These are phyloP conservation scores for Laetiporus sulphureus DNA, from an alignment of 1,284 basidiomycete genomes.

Conservation along the genomic window DNA sequence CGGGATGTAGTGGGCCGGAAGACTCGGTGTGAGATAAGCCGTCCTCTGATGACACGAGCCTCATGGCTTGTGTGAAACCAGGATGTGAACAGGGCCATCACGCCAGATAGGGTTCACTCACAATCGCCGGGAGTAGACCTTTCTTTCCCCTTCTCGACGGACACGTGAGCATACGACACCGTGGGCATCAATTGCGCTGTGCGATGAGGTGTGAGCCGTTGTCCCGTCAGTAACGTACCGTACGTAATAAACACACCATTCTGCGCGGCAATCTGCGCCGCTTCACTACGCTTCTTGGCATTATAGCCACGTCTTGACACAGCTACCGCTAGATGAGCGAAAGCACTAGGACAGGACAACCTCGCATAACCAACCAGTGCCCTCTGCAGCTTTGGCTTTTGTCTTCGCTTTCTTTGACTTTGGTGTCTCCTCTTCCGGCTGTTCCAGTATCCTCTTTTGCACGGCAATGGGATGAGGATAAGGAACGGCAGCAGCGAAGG, in stretches of 20 bases:
- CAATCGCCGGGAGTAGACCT: slow-evolving; percentile 30
- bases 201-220: slow-evolving; percentile 14
- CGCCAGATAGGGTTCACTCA: slow-evolving; percentile 20
- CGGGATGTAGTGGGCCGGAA: slow-evolving; percentile 35
- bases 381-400: slow-evolving; percentile 29
- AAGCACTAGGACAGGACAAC: slow-evolving; percentile 4
- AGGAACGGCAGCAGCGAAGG: slow-evolving; percentile 16
- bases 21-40: slow-evolving; percentile 15
- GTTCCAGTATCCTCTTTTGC: slow-evolving; percentile 32
- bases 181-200: slow-evolving; percentile 42
- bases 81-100: slow-evolving; percentile 2
- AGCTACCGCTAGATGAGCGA: slow-evolving; percentile 23
- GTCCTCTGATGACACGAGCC: slow-evolving; percentile 20
- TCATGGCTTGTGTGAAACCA: slow-evolving; percentile 15
- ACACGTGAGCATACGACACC: slow-evolving; percentile 34
- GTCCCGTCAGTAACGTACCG: slow-evolving; percentile 1
- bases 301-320: slow-evolving; percentile 57
- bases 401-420: slow-evolving; percentile 37
- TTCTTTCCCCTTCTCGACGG: slow-evolving; percentile 37
- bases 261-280: slow-evolving; percentile 38
- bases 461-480: slow-evolving; percentile 18
- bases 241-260: slow-evolving; percentile 35
- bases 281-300: slow-evolving; percentile 62
- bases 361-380: slow-evolving; percentile 22
- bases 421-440: slow-evolving; percentile 29